A percentile compares a stretch with the other conserved stretches of the same genome.
These are phyloP conservation scores for Sindora glabra DNA, from an alignment of 306 rosid species.

Conservation along the genomic window DNA sequence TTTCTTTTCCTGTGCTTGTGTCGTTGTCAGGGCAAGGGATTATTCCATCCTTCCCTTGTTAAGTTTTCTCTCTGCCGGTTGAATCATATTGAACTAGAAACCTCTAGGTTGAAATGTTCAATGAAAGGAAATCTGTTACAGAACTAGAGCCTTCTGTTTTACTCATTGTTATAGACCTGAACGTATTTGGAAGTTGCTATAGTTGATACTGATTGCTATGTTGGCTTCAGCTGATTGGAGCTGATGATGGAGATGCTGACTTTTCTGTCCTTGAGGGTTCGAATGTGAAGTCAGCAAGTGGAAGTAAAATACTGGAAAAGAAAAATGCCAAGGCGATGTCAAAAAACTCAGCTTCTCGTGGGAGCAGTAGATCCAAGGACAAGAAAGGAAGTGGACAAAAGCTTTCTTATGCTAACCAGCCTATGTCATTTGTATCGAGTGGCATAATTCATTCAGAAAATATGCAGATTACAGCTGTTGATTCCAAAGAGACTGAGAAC, in stretches of 20 bases:
- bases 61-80: background rate
- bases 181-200: background rate
- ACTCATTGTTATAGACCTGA: background rate
- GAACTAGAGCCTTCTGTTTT: background rate
- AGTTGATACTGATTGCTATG: conserved; percentile 2
- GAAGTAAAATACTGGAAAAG: conserved; percentile 31
- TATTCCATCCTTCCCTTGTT: background rate
- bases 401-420: conserved; percentile 54
- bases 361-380: conserved; percentile 40
- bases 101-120: background rate
- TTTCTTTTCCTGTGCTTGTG: background rate
- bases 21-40: background rate
- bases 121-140: background rate
- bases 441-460: conserved; percentile 50
- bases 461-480: conserved; percentile 21
- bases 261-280: conserved; percentile 42
- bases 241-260: conserved; percentile 52
- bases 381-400: conserved; percentile 36
- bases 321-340: conserved; percentile 34
- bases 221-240: conserved; percentile 58
- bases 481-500: conserved; percentile 24
- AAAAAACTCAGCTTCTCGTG: conserved; percentile 27
- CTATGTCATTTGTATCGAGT: conserved; percentile 71
- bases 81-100: background rate
- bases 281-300: conserved; percentile 29